Conservation (phyloP, 306 rosid species). For the Vigna trinervia region DNA sequence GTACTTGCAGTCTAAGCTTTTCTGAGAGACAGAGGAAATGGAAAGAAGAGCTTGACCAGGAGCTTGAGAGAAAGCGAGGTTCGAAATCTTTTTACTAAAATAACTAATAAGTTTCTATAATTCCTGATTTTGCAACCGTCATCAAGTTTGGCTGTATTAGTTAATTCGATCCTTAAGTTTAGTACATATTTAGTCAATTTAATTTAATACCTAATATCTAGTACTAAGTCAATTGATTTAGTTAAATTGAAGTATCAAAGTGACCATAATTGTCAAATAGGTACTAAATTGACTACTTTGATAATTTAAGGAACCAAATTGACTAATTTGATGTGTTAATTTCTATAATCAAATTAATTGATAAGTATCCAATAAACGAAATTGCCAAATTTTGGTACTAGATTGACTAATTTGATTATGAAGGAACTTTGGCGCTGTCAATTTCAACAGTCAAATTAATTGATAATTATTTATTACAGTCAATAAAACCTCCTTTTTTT, state of each 20-base stretch:
- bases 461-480: neutral
- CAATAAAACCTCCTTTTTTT: neutral
- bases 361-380: neutral
- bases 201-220: neutral
- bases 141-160: neutral
- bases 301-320: neutral
- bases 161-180: neutral
- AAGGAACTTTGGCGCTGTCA: neutral
- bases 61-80: slow-evolving; percentile 99
- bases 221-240: neutral
- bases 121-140: neutral
- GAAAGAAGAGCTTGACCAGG: slow-evolving; percentile 99
- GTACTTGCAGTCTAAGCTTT: slow-evolving; percentile 66
- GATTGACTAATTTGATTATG: neutral
- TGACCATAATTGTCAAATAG: neutral
- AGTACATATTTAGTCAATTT: neutral
- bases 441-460: neutral
- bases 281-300: neutral
- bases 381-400: too few species aligned
- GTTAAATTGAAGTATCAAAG: neutral
- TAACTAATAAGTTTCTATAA: neutral
- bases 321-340: neutral
- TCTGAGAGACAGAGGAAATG: slow-evolving; percentile 95
- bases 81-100: slow-evolving; percentile 10
- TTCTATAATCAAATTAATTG: neutral